Conservation (phyloP, 306 rosid species). For the Vigna angularis region DNA sequence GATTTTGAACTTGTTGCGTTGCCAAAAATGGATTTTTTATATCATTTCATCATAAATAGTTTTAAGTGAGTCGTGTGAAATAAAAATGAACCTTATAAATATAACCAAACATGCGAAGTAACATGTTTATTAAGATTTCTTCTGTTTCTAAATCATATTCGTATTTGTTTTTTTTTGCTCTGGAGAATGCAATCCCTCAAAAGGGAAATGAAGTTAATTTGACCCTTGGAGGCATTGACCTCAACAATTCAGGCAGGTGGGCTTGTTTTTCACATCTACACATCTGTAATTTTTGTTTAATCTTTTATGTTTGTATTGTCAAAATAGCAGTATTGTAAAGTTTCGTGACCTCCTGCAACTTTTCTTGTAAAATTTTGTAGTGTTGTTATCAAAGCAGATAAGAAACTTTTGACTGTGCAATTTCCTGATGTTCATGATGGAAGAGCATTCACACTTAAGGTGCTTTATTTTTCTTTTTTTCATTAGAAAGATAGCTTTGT, state of each 20-base stretch:
- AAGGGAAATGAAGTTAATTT: conserved; percentile 92
- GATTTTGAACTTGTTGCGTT: neutral
- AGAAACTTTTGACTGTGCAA: conserved; percentile 91
- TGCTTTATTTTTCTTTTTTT: conserved; percentile 41
- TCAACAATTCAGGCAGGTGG: conserved; percentile 99
- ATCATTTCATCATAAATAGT: neutral
- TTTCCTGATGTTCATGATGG: conserved; percentile 99
- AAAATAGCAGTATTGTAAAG: conserved; percentile 19
- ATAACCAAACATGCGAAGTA: conserved; percentile 1
- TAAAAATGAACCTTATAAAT: conserved; percentile 26
- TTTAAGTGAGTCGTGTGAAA: conserved; percentile 9
- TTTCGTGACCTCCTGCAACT: conserved; percentile 49
- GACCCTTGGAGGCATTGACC: conserved; percentile 99
- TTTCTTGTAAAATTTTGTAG: conserved; percentile 58
- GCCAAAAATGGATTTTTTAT: neutral
- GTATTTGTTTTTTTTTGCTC: conserved; percentile 27
- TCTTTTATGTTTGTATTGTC: conserved; percentile 29
- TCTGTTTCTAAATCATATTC: conserved; percentile 3
- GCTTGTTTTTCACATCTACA: conserved; percentile 58
- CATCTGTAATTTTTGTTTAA: conserved; percentile 16
- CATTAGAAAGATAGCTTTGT: conserved; percentile 1
- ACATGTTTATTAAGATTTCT: neutral
- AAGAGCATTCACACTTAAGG: conserved; percentile 96
- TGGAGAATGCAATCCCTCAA: conserved; percentile 73
- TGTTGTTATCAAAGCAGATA: conserved; percentile 90